A percentile compares a stretch with the other conserved stretches of the same genome.
Conservation (phyloP, 1,284 basidiomycete genomes). For the Naganishia sp. region DNA sequence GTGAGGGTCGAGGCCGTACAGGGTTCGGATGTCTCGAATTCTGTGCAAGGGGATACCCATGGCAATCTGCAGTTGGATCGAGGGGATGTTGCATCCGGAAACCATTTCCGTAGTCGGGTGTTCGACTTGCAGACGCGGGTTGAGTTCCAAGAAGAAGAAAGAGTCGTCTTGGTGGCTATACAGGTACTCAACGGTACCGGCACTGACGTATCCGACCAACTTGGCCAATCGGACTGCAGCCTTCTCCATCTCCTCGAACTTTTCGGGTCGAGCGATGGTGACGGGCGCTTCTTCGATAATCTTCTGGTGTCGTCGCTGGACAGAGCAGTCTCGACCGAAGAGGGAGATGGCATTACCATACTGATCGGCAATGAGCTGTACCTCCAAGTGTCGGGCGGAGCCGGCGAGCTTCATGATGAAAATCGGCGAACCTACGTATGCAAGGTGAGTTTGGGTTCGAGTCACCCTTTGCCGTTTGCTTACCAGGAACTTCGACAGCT, state of each 20-base stretch:
- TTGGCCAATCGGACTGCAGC: conserved; percentile 96
- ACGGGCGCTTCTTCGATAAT: conserved; percentile 99
- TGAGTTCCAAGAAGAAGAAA: conserved; percentile 98
- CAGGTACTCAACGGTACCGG: conserved; percentile 98
- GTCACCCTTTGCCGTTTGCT: conserved; percentile 36
- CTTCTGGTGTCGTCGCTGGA: conserved; percentile 99
- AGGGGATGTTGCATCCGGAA: conserved; percentile 95
- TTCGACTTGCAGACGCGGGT: conserved; percentile 99
- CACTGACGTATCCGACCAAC: conserved; percentile 97
- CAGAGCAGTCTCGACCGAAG: conserved; percentile 98
- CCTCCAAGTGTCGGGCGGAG: conserved; percentile 94
- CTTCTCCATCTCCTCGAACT: conserved; percentile 96
- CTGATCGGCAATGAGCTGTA: conserved; percentile 97
- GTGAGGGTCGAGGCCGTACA: conserved; percentile 91
- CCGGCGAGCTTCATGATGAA: conserved; percentile 99
- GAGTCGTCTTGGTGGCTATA: conserved; percentile 92
- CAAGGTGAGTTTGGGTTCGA: conserved; percentile 6
- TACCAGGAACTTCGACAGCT: conserved; percentile 93
- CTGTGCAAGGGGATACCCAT: conserved; percentile 98
- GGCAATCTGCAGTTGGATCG: conserved; percentile 93
- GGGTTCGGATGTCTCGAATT: conserved; percentile 91
- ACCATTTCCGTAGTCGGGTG: conserved; percentile 99
- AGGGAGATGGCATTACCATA: conserved; percentile 99
- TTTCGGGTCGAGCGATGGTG: conserved; percentile 88
- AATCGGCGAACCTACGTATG: conserved; percentile 81